Base-by-base conservation (phyloP, 2,329 filamentous ascomycete species). In the Zalaria obscura region DNA sequence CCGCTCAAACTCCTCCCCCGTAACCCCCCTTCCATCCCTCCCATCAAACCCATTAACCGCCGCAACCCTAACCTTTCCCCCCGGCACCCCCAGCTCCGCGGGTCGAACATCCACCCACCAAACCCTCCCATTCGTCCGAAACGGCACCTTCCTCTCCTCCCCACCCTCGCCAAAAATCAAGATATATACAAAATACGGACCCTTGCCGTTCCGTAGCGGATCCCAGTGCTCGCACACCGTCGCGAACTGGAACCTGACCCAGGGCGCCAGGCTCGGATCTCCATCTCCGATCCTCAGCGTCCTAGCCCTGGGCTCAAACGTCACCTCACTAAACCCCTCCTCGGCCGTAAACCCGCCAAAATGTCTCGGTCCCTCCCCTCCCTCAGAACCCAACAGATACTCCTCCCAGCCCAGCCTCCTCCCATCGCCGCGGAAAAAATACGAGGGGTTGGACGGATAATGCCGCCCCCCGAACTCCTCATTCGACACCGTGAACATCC, bases 141-240 rank as follows among this genome's bases (percentile, higher is more conserved):
- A 75, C 0, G 83, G 75, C 1, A 89, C 62, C 41, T 75, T 70
- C 35, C 87, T 76, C 6, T 80, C 73, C 39, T 79, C 75, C 5
- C 73, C 65, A 0, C 83, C 83, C 50, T 86, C 77, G 3, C 70
- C 51, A 0, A 85, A 71, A 42, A 71, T 70, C 11, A 94, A 64
- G 10, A 91, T 63, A 53, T 89, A 76, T 36, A 87, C 64, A 43
- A 78, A 83, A 36, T 76, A 71, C 45, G 72, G 74, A 1, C 79
- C 80, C 41, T 67, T 62, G 1, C 81, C 83, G 47, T 83, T 71
- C 46, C 70, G 72, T 48, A 79, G 72, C n/a, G 79, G 68, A 35
- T 78, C 77, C 84, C 84, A 94, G 58, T 96, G 89, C 53, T 77
- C 74, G 57, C 89, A 96, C 7, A 80, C 55, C 44, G 83, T 81